A percentile compares a stretch with the other conserved stretches of the same genome.
These are phyloP conservation scores for Aureobasidium uvarum DNA, from an alignment of 2,329 filamentous ascomycete genomes.

Conservation along the genomic window DNA sequence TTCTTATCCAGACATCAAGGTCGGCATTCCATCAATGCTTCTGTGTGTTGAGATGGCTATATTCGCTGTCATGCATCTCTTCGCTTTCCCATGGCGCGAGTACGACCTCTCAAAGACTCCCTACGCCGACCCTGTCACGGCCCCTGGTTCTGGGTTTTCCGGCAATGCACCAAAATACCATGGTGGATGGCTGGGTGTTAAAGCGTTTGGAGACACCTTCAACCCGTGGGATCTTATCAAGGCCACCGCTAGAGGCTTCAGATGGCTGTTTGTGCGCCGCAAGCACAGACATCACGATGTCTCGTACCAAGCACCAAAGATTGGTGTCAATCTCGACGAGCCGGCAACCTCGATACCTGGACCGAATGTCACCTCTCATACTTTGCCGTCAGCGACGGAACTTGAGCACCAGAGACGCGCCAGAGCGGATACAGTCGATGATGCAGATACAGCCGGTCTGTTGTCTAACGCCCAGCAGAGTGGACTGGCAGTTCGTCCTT, in stretches of 20 bases:
- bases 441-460: slow-evolving; percentile 15
- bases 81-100: slow-evolving; percentile 74
- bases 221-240: slow-evolving; percentile 84
- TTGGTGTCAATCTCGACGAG: slow-evolving; percentile 13
- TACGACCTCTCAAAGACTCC: slow-evolving; percentile 52
- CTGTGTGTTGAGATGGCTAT: slow-evolving; percentile 83
- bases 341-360: slow-evolving; percentile 21
- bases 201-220: slow-evolving; percentile 67
- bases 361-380: slow-evolving; percentile 18
- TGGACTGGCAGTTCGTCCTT: background rate
- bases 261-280: slow-evolving; percentile 76
- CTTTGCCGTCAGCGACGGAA: slow-evolving; percentile 18
- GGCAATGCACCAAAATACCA: slow-evolving; percentile 47
- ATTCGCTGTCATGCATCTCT: slow-evolving; percentile 75
- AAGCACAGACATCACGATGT: slow-evolving; percentile 53
- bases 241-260: slow-evolving; percentile 70
- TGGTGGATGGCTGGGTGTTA: slow-evolving; percentile 63
- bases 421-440: slow-evolving; percentile 21
- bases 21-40: slow-evolving; percentile 74
- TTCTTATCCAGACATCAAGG: slow-evolving; percentile 71
- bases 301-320: slow-evolving; percentile 38
- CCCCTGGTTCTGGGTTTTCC: slow-evolving; percentile 32
- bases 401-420: slow-evolving; percentile 23
- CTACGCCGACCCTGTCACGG: slow-evolving; percentile 34
- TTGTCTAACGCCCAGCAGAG: slow-evolving; percentile 22